Conservation (phyloP, 306 rosid genomes). For the Pachyrhizus erosus region DNA sequence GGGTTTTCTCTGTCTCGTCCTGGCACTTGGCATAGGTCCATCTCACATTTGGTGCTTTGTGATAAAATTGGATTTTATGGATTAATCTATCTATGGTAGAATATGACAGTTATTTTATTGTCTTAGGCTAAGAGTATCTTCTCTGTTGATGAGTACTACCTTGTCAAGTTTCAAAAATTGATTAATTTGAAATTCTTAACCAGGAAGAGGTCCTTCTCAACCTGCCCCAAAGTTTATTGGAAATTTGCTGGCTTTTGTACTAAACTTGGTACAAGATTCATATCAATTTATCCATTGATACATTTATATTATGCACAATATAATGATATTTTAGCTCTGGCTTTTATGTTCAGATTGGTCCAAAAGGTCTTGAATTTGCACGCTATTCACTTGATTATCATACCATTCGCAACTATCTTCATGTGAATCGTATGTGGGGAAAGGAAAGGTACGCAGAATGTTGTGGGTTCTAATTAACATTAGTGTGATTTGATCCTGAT, state of each 20-base stretch:
- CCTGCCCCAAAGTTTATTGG: conserved; percentile 93
- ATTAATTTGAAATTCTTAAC: conserved; percentile 23
- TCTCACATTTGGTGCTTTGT: neutral
- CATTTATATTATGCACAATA: neutral
- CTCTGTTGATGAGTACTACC: conserved; percentile 15
- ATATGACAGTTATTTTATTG: neutral
- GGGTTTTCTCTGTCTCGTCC: neutral
- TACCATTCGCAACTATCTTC: conserved; percentile 86
- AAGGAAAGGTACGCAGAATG: conserved; percentile 73
- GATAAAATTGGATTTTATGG: neutral
- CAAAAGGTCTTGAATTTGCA: conserved; percentile 93
- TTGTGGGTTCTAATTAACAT: neutral
- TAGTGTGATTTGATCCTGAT: neutral
- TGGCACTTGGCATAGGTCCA: neutral
- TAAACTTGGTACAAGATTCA: conserved; percentile 75
- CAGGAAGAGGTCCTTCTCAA: conserved; percentile 89
- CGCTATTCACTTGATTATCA: conserved; percentile 97
- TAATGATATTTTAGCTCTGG: conserved; percentile 33
- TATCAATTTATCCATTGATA: neutral
- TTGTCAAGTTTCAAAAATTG: conserved; percentile 2
- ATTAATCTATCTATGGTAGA: conserved; percentile 5
- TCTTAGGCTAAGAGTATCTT: conserved; percentile 6
- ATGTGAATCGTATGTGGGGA: conserved; percentile 83
- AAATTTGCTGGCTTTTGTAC: conserved; percentile 79
- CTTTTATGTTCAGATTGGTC: conserved; percentile 71